Evolutionary conservation across 768 basidiomycete species (phyloP).

Genomic region (Tylopilus intermedius): DNA sequence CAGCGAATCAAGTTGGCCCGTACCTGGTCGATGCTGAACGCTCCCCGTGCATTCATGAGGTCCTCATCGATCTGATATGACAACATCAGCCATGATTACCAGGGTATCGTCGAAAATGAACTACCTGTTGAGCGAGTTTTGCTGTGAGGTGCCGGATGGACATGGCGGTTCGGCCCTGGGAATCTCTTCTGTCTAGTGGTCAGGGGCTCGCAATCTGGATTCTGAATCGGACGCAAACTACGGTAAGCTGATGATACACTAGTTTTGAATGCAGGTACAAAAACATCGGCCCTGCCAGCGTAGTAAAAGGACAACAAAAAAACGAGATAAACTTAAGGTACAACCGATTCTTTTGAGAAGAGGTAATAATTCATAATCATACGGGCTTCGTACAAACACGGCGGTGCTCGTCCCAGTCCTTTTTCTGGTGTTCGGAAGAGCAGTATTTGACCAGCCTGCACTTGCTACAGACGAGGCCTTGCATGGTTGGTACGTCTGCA

Average conservation of each 20-base stretch:
- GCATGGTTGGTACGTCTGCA: conserved; percentile 25
- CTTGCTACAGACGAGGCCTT: conserved; percentile 67
- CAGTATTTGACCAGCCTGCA: conserved; percentile 78
- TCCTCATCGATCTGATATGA: conserved; percentile 82
- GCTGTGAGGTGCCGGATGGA: conserved; percentile 65
- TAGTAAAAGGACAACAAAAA: neutral
- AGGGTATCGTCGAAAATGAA: neutral
- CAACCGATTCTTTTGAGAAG: neutral
- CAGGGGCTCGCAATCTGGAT: neutral
- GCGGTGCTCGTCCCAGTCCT: conserved; percentile 76
- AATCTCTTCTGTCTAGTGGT: neutral
- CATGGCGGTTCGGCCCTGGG: conserved; percentile 31
- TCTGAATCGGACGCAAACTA: neutral
- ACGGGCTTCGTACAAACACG: conserved; percentile 54
- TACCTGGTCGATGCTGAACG: conserved; percentile 93
- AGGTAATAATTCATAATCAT: conserved; percentile 9
- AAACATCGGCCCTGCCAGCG: neutral
- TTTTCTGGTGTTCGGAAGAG: conserved; percentile 66
- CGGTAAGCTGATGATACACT: neutral
- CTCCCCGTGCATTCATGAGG: conserved; percentile 82
- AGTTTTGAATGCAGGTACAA: conserved; percentile 5
- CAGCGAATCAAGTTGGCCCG: conserved; percentile 1
- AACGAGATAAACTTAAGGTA: conserved; percentile 1
- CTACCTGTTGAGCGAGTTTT: conserved; percentile 71
- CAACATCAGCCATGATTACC: neutral